Evolutionary conservation across 2,329 filamentous ascomycete genomes (phyloP), one percentile per base, ranked within the genome.

Genomic region (Paracoccidioides lutzii): DNA sequence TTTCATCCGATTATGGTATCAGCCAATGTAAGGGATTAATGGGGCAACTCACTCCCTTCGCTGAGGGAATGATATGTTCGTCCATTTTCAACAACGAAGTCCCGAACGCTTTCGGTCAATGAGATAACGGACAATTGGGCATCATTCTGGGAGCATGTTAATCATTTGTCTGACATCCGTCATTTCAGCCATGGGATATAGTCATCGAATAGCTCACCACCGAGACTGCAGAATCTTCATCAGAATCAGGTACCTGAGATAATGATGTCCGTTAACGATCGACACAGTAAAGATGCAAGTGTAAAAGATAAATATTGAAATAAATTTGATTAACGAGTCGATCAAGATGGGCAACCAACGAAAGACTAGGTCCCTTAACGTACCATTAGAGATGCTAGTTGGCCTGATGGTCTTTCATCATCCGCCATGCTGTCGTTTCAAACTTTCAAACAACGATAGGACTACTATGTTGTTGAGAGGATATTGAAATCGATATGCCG

Each of bases 21-120:
- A 42, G 5, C 10, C 9, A 41, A 22, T 2, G 22, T 22, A 43
- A 22, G 37, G n/a, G 5, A 10, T n/a, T 37, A 33, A 41, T 15
- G 32, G 22, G 28, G 30, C 35, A 32, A 45, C 54, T 45, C 38
- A 56, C 54, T 50, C 41, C 54, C 54, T 14, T 30, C 59, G 56
- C 15, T 59, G 52, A 61, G 65, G 7, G 64, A 59, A 55, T 65
- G 64, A 33, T 64, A 66, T 41, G 60, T 59, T 32, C 64, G 56
- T n/a, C 60, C 61, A 55, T 64, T 58, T n/a, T 61, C 59, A 37
- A 59, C 12, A 8, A 41, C 40, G 35, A 53, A 35, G 30, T 22
- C 41, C n/a, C 45, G 44, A 15, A 30, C 46, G 10, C 46, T 50
- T 7, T 38, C 30, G 6, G 37, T 55, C 40, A 50, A 45, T 15